Percentiles rank a stretch among this genome's conserved stretches.
phyloP scores from a whole-genome alignment of 352 stramenopile species.

The Phytophthora brassicae region DNA sequence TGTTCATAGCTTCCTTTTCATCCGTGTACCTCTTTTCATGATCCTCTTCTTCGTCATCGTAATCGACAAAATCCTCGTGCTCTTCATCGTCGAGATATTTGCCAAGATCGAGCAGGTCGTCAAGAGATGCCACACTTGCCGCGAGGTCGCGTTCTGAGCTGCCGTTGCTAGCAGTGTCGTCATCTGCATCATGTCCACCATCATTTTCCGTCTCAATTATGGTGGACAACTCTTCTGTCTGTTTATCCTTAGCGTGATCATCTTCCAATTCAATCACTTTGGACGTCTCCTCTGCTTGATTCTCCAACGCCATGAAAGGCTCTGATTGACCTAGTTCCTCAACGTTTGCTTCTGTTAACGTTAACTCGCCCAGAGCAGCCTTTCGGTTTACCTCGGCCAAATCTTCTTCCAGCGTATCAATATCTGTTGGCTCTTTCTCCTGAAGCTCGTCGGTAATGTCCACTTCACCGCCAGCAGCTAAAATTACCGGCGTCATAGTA shows the following conservation, averaged over 20 bases:
- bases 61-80: slow-evolving; percentile 32
- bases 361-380: slow-evolving; percentile 7
- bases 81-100: slow-evolving; percentile 26
- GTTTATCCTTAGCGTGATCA: neutral
- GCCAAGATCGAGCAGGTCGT: slow-evolving; percentile 33
- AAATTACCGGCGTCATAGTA: slow-evolving; percentile 24
- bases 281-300: neutral
- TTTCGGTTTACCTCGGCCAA: neutral
- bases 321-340: neutral
- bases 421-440: slow-evolving; percentile 3
- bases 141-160: slow-evolving; percentile 32
- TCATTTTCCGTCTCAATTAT: slow-evolving; percentile 9
- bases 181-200: slow-evolving; percentile 9
- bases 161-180: slow-evolving; percentile 21
- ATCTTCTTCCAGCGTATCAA: slow-evolving; percentile 10
- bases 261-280: slow-evolving; percentile 3
- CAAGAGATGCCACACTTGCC: slow-evolving; percentile 31
- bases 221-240: neutral
- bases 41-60: slow-evolving; percentile 25
- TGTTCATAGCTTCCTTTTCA: slow-evolving; percentile 20
- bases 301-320: neutral
- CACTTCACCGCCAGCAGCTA: slow-evolving; percentile 18
- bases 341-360: neutral
- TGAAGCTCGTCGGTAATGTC: slow-evolving; percentile 20
- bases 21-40: slow-evolving; percentile 3